Evolutionary conservation across 2,329 filamentous ascomycete genomes (phyloP).

Genomic region (Aphanoascus verrucosus): DNA sequence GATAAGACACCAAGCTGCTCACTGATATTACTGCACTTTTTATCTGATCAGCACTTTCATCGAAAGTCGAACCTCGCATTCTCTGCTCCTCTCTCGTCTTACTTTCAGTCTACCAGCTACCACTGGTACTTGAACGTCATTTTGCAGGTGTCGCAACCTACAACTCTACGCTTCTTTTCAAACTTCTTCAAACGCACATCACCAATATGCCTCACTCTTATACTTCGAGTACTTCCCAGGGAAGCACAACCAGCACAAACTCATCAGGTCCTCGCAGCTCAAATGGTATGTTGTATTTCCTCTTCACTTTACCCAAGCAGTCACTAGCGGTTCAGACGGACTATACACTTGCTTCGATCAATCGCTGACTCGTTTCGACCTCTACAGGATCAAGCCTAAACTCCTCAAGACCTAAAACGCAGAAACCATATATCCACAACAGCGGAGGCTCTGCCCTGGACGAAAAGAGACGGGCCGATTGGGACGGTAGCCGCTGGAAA

Average conservation of each 20-base stretch:
- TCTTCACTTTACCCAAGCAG: background rate
- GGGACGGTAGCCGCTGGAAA: conserved; percentile 10
- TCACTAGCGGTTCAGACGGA: background rate
- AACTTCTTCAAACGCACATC: no score
- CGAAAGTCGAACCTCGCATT: background rate
- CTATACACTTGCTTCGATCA: background rate
- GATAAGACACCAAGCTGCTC: background rate
- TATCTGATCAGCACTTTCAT: background rate
- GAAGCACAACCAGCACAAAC: conserved; percentile 1
- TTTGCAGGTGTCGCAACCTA: conserved; percentile 5
- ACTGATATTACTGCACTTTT: background rate
- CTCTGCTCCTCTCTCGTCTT: background rate
- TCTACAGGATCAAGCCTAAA: conserved; percentile 6
- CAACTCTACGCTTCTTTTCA: background rate
- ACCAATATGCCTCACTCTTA: conserved; percentile 13
- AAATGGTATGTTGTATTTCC: conserved; percentile 10
- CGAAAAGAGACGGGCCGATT: conserved; percentile 10
- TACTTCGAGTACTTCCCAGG: conserved; percentile 4
- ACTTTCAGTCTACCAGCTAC: background rate
- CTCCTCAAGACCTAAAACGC: conserved; percentile 3
- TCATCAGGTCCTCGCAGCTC: conserved; percentile 3
- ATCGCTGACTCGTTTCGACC: conserved; percentile 7
- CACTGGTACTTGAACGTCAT: conserved; percentile 1
- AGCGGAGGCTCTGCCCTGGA: conserved; percentile 10
- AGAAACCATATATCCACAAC: conserved; percentile 11